Conservation (phyloP, 768 basidiomycete genomes). For the Amanita inopinata region DNA sequence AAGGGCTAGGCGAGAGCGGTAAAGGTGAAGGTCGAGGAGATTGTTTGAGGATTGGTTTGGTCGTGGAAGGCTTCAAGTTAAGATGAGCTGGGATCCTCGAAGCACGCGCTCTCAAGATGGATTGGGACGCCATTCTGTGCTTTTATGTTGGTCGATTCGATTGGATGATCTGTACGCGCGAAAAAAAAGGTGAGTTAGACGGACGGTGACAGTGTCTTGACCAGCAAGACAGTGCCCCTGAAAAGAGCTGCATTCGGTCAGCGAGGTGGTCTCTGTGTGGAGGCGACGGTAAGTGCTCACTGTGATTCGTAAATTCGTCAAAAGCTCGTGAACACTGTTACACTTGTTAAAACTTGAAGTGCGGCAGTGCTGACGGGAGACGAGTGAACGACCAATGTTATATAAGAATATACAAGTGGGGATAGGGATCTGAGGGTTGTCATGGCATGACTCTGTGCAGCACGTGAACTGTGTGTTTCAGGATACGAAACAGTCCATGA, state of each 20-base stretch:
- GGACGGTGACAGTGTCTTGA: slow-evolving; percentile 36
- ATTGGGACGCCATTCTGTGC: slow-evolving; percentile 27
- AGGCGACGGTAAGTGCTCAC: background rate
- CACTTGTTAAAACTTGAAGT: background rate
- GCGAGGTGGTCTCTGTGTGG: background rate
- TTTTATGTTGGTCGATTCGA: slow-evolving; percentile 15
- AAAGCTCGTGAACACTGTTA: background rate
- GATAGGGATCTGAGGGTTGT: background rate
- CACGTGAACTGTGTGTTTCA: background rate
- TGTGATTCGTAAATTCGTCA: slow-evolving; percentile 1
- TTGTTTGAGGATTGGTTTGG: slow-evolving; percentile 30
- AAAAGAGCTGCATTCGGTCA: slow-evolving; percentile 1
- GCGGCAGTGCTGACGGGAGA: background rate
- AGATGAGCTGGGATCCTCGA: slow-evolving; percentile 23
- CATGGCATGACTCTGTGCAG: background rate
- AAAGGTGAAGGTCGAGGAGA: slow-evolving; percentile 22
- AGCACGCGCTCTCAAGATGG: slow-evolving; percentile 24
- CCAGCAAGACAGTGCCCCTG: slow-evolving; percentile 36
- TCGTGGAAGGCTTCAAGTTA: slow-evolving; percentile 15
- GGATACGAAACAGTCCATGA: background rate
- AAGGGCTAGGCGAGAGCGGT: slow-evolving; percentile 25
- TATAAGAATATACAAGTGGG: no score
- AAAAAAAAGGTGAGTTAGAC: slow-evolving; percentile 17
- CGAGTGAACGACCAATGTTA: background rate
- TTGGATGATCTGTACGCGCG: slow-evolving; percentile 8